These are phyloP conservation scores for Podaxis mareebaensis DNA, from an alignment of 768 basidiomycete genomes.

Conservation along the genomic window DNA sequence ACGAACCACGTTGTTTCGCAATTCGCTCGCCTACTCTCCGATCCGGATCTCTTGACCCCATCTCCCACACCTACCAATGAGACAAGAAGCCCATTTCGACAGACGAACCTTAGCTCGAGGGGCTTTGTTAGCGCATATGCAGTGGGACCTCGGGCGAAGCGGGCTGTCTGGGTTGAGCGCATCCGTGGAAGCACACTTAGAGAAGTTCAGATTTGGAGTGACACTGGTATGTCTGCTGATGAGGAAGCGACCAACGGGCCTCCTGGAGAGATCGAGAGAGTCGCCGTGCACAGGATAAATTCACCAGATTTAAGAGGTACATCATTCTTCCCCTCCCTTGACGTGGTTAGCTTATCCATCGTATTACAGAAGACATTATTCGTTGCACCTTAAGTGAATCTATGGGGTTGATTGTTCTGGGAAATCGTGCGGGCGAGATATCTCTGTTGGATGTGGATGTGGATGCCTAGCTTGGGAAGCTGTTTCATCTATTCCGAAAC, in stretches of 20 bases:
- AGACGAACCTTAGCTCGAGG: conserved; percentile 24
- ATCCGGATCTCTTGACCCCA: conserved; percentile 11
- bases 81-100: conserved; percentile 1
- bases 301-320: conserved; percentile 46
- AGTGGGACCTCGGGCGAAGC: conserved; percentile 48
- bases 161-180: conserved; percentile 60
- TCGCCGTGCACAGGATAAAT: conserved; percentile 30
- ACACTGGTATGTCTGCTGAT: neutral
- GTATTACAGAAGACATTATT: conserved; percentile 41
- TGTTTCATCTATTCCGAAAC: too few species aligned
- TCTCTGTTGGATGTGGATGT: conserved; percentile 28
- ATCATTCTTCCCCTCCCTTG: neutral
- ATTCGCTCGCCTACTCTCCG: conserved; percentile 8
- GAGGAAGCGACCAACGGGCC: conserved; percentile 1
- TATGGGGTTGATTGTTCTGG: conserved; percentile 42
- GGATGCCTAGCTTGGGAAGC: too few species aligned
- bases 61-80: conserved; percentile 13
- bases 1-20: conserved; percentile 23
- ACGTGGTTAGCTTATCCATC: conserved; percentile 3
- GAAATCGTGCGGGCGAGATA: conserved; percentile 40
- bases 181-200: conserved; percentile 40
- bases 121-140: conserved; percentile 53
- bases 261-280: conserved; percentile 27
- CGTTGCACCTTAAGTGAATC: conserved; percentile 48
- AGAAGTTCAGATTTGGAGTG: conserved; percentile 45